phyloP scores from a whole-genome alignment of 306 rosid species.

The Vigna hirtella region DNA sequence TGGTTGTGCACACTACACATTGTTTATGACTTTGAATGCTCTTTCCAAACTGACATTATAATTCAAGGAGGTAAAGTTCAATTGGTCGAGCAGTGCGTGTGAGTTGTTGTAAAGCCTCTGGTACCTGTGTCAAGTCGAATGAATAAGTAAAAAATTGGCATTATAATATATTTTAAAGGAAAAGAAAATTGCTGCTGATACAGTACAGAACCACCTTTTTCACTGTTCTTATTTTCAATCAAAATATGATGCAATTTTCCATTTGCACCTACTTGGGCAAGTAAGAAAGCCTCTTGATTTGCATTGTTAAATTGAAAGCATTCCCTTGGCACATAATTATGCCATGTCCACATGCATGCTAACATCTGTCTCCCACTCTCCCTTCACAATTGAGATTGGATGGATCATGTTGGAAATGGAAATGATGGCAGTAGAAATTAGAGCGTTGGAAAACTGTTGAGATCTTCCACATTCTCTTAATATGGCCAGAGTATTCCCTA shows the following conservation, averaged over 20 bases:
- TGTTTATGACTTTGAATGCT: background rate
- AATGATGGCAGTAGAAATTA: background rate
- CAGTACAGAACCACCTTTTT: background rate
- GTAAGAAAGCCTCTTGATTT: background rate
- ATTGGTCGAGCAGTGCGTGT: too few species aligned
- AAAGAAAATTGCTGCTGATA: conserved; percentile 12
- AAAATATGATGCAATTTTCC: background rate
- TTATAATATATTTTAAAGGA: conserved; percentile 6
- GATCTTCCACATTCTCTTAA: background rate
- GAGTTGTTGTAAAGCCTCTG: too few species aligned
- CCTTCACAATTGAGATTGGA: background rate
- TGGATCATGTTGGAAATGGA: background rate
- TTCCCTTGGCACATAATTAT: background rate
- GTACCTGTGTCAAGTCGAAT: too few species aligned
- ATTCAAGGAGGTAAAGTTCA: background rate
- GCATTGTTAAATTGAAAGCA: background rate
- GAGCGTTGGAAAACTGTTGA: background rate
- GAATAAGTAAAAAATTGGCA: background rate
- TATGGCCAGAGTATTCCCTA: background rate
- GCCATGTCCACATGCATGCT: background rate
- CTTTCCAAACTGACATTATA: conserved; percentile 10
- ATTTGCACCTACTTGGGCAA: background rate
- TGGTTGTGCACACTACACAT: background rate
- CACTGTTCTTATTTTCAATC: background rate
- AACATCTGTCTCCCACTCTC: background rate